These are phyloP conservation scores for Andrographis paniculata DNA, from an alignment of 305 asterid species.

Conservation along the genomic window DNA sequence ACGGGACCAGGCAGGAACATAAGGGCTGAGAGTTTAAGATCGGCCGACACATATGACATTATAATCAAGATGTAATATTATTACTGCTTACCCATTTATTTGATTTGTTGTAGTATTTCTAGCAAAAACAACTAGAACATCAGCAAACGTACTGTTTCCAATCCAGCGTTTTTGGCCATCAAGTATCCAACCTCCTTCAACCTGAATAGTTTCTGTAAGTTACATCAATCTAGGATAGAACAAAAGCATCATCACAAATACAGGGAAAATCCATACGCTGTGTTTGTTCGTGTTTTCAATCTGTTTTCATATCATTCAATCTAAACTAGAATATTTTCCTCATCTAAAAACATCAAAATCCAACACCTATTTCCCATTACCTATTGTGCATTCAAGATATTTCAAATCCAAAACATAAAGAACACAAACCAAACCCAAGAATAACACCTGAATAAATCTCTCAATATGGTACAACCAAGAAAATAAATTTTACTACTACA, in stretches of 20 bases:
- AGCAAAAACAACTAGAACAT: slow-evolving; percentile 77
- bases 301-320: too few species aligned
- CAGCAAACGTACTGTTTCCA: slow-evolving; percentile 96
- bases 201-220: slow-evolving; percentile 42
- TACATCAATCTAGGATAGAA: slow-evolving; percentile 8
- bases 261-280: too few species aligned
- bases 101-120: slow-evolving; percentile 67
- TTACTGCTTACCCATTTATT: slow-evolving; percentile 69
- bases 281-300: too few species aligned
- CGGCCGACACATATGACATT: slow-evolving; percentile 3
- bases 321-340: too few species aligned
- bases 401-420: slow-evolving; percentile 1
- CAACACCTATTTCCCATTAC: too few species aligned
- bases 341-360: too few species aligned
- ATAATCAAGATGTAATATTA: not conserved
- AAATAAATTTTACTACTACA: not conserved
- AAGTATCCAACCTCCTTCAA: slow-evolving; percentile 94
- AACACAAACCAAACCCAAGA: not conserved
- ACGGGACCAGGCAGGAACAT: not conserved
- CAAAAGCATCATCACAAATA: slow-evolving; percentile 6
- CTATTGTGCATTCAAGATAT: too few species aligned
- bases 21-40: not conserved
- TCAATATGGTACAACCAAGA: not conserved
- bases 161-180: slow-evolving; percentile 98
- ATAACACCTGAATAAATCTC: not conserved